phyloP scores from a whole-genome alignment of 805 yeast genomes.

The Yarrowia porcina region DNA sequence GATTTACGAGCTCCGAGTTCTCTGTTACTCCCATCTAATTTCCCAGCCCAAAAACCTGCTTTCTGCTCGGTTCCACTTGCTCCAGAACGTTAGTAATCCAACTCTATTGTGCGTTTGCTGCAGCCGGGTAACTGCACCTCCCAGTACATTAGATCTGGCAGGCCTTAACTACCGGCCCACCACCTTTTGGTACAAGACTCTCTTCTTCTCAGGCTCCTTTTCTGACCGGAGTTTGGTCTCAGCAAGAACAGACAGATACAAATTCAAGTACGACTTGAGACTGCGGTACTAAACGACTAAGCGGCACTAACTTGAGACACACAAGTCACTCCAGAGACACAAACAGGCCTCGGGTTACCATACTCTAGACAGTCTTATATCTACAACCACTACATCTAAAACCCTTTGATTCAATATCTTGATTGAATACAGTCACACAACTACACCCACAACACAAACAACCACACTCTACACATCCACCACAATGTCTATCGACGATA shows the following conservation, averaged over 20 bases:
- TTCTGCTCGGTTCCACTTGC: not conserved
- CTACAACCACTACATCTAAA: too few relatives aligned
- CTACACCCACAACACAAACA: not conserved
- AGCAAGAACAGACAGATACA: not conserved
- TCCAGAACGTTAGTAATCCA: not conserved
- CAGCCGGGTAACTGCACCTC: constrained; percentile 11
- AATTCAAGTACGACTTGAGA: too few relatives aligned
- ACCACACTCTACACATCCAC: not conserved
- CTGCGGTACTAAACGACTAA: too few relatives aligned
- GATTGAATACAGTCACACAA: too few relatives aligned
- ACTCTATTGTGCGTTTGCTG: not conserved
- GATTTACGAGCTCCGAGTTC: too few relatives aligned
- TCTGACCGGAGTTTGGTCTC: not conserved
- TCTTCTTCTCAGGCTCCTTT: not conserved
- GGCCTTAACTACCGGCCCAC: not conserved
- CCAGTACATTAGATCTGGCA: not conserved
- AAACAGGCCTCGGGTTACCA: too few relatives aligned
- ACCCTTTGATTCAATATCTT: too few relatives aligned
- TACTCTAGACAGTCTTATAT: too few relatives aligned
- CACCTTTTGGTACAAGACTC: not conserved
- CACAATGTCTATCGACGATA: constrained; percentile 22
- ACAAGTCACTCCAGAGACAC: too few relatives aligned
- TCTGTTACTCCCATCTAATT: too few relatives aligned
- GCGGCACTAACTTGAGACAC: too few relatives aligned
- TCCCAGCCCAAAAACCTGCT: too few relatives aligned